Conservation (phyloP, 352 stramenopile genomes). For the Phytophthora syringae region DNA sequence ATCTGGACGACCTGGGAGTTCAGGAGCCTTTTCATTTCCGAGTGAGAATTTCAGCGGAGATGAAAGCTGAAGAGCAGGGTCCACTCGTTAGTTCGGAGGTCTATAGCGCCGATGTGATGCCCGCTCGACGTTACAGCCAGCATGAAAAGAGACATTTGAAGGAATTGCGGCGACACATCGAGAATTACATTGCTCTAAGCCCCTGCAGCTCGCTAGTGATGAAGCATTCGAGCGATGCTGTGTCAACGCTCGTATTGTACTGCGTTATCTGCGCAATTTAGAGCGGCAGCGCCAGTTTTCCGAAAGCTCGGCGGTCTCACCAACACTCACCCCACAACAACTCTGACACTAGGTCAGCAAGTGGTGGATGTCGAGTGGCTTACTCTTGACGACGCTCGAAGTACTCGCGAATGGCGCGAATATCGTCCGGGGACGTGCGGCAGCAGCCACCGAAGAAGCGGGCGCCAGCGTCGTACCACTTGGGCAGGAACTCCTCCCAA, state of each 20-base stretch:
- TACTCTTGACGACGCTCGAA: constrained; percentile 42
- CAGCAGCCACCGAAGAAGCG: constrained; percentile 87
- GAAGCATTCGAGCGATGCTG: constrained; percentile 33
- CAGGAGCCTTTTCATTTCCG: constrained; percentile 54
- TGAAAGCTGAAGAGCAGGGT: not conserved
- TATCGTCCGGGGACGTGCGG: constrained; percentile 76
- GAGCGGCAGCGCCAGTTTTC: constrained; percentile 28
- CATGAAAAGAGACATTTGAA: constrained; percentile 32
- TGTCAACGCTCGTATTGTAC: constrained; percentile 16
- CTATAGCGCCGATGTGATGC: not conserved
- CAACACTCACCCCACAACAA: constrained; percentile 22
- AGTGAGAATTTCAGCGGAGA: constrained; percentile 31
- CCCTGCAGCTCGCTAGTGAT: constrained; percentile 7
- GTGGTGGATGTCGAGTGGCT: constrained; percentile 28
- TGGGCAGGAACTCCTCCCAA: constrained; percentile 62
- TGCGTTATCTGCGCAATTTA: constrained; percentile 40
- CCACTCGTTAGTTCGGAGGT: not conserved
- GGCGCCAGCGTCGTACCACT: constrained; percentile 76
- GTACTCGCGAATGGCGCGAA: constrained; percentile 64
- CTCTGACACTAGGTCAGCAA: constrained; percentile 24
- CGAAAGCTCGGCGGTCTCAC: constrained; percentile 29
- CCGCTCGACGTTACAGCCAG: constrained; percentile 7
- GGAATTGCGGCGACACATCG: constrained; percentile 35
- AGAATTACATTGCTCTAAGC: constrained; percentile 28
- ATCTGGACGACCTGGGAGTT: constrained; percentile 73